Evolutionary conservation across 352 stramenopile genomes (phyloP).

Genomic region (Phytophthora citrophthora): DNA sequence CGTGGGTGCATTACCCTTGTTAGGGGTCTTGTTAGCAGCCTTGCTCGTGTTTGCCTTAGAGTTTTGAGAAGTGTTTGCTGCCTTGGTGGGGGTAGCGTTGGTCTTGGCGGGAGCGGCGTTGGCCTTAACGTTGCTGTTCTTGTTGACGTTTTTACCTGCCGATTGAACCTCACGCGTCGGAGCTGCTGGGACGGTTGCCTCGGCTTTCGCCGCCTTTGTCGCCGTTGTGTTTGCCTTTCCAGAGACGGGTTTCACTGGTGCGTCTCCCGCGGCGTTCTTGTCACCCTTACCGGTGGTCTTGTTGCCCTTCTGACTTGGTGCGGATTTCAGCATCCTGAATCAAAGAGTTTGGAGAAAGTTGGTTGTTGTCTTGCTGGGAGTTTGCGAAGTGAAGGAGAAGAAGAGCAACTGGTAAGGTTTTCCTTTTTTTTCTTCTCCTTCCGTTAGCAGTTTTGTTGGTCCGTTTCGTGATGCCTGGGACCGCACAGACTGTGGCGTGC

Average conservation of each 20-base stretch:
- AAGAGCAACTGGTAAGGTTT: not conserved
- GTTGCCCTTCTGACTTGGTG: constrained; percentile 11
- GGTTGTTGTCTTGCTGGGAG: constrained; percentile 9
- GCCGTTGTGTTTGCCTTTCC: constrained; percentile 7
- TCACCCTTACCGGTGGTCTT: constrained; percentile 6
- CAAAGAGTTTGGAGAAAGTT: not conserved
- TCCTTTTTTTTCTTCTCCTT: no score
- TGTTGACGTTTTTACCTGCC: constrained; percentile 6
- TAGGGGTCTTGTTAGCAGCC: not conserved
- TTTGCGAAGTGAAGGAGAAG: constrained; percentile 14
- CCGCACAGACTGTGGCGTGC: no score
- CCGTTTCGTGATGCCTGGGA: no score
- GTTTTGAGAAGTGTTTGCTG: not conserved
- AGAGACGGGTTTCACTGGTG: not conserved
- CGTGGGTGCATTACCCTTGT: not conserved
- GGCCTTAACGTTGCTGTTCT: not conserved
- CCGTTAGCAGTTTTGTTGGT: no score
- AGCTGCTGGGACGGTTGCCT: not conserved
- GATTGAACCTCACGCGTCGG: no score
- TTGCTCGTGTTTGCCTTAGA: not conserved
- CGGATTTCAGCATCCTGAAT: constrained; percentile 12
- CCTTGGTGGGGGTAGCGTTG: not conserved
- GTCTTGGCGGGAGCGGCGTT: no score
- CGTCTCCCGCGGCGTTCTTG: not conserved
- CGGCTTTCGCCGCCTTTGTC: not conserved